phyloP scores from a whole-genome alignment of 2,329 filamentous ascomycete genomes.

The Tolypocladium ophioglossoides region DNA sequence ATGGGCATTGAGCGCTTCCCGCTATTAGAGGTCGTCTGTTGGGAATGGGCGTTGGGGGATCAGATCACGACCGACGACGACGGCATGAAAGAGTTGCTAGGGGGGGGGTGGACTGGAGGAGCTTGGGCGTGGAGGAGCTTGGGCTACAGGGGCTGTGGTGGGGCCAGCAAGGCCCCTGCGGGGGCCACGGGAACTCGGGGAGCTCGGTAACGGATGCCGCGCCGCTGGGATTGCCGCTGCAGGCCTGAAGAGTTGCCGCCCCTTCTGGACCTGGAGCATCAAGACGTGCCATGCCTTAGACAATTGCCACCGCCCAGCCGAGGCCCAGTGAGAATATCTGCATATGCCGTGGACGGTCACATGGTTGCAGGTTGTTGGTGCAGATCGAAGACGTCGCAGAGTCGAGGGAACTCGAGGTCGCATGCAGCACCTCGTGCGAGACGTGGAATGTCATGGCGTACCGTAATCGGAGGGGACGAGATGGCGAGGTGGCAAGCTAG shows the following conservation, averaged over 20 bases:
- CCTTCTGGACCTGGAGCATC: no score
- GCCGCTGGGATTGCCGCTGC: not conserved
- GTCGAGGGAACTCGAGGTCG: not conserved
- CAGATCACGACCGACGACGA: not conserved
- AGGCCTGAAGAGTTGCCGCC: not conserved
- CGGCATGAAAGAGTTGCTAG: not conserved
- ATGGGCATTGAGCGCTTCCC: not conserved
- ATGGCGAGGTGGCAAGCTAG: no score
- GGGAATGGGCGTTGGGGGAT: not conserved
- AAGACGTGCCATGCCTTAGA: not conserved
- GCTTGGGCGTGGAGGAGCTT: not conserved
- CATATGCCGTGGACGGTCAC: not conserved
- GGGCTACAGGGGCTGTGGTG: not conserved
- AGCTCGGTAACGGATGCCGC: not conserved
- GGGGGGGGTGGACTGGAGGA: not conserved
- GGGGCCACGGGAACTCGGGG: not conserved
- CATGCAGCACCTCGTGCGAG: not conserved
- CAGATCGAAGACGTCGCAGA: not conserved
- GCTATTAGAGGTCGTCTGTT: not conserved
- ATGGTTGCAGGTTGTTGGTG: not conserved
- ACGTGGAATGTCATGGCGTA: not conserved
- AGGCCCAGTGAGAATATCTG: not conserved
- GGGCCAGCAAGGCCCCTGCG: no score
- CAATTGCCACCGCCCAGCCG: not conserved
- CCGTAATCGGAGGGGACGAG: not conserved